These are phyloP conservation scores for Urochloa ruziziensis DNA, from an alignment of 176 grass and related monocot species.

Conservation along the genomic window DNA sequence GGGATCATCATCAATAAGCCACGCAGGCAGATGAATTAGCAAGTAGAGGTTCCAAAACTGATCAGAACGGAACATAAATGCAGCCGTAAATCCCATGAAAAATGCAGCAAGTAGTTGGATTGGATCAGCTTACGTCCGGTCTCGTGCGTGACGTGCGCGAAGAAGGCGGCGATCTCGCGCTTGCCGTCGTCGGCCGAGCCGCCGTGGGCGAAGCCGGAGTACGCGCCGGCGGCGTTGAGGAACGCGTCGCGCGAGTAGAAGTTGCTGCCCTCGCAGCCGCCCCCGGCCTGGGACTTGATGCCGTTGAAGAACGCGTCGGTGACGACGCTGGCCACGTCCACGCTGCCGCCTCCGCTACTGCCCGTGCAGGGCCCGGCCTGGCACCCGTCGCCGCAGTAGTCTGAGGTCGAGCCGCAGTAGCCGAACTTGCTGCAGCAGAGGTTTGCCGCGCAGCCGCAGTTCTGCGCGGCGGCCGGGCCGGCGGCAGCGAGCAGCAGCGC, in stretches of 20 bases:
- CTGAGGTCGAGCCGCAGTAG: constrained; percentile 26
- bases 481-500: background rate
- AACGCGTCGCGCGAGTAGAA: constrained; percentile 68
- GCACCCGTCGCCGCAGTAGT: constrained; percentile 37
- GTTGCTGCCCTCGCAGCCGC: constrained; percentile 43
- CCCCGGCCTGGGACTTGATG: constrained; percentile 46
- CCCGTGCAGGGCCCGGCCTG: constrained; percentile 25
- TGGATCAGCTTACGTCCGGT: constrained; percentile 3
- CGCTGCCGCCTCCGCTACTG: background rate
- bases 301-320: constrained; percentile 35
- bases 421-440: constrained; percentile 53
- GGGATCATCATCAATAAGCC: too few relatives aligned
- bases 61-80: background rate
- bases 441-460: constrained; percentile 33
- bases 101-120: background rate
- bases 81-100: background rate
- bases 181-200: constrained; percentile 42
- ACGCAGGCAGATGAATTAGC: too few relatives aligned
- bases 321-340: background rate
- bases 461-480: constrained; percentile 16
- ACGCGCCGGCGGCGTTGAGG: constrained; percentile 9
- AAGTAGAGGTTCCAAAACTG: too few relatives aligned
- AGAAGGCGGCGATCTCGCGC: constrained; percentile 81
- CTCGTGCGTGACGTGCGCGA: constrained; percentile 58
- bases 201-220: constrained; percentile 37